These are phyloP conservation scores for Cyclostephanos tholiformis DNA, from an alignment of 108 stramenopile species.

Conservation along the genomic window DNA sequence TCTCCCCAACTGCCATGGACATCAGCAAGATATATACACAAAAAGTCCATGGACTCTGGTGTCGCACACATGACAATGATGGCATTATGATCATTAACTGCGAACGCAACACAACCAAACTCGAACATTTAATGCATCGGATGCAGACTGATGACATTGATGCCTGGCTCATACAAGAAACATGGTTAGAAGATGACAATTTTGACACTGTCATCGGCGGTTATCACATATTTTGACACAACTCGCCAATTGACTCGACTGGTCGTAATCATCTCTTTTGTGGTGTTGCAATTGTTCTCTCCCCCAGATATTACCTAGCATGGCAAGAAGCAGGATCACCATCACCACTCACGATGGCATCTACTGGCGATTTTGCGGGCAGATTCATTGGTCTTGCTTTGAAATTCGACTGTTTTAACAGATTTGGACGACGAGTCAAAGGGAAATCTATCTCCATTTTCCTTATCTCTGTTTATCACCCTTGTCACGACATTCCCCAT, in stretches of 20 bases:
- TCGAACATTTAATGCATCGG: background rate
- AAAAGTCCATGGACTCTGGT: background rate
- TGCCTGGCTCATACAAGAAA: background rate
- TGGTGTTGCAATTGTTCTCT: conserved; percentile 2
- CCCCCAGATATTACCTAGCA: background rate
- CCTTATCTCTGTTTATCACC: background rate
- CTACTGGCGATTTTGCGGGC: background rate
- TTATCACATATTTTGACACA: background rate
- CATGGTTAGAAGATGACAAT: too few relatives aligned
- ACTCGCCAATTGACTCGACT: background rate
- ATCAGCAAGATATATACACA: background rate
- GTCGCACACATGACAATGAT: background rate
- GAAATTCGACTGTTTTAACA: background rate
- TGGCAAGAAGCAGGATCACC: background rate
- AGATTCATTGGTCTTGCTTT: background rate
- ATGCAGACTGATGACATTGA: background rate
- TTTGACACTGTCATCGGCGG: background rate
- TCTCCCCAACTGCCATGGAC: too few relatives aligned
- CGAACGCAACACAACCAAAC: conserved; percentile 1
- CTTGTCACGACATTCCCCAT: background rate
- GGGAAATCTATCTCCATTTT: background rate
- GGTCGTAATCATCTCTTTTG: background rate
- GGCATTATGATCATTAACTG: background rate
- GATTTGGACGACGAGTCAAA: background rate
- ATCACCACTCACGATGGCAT: background rate